Evolutionary conservation across 345 rosid genomes (phyloP).

Genomic region (Eucalyptus rudis): DNA sequence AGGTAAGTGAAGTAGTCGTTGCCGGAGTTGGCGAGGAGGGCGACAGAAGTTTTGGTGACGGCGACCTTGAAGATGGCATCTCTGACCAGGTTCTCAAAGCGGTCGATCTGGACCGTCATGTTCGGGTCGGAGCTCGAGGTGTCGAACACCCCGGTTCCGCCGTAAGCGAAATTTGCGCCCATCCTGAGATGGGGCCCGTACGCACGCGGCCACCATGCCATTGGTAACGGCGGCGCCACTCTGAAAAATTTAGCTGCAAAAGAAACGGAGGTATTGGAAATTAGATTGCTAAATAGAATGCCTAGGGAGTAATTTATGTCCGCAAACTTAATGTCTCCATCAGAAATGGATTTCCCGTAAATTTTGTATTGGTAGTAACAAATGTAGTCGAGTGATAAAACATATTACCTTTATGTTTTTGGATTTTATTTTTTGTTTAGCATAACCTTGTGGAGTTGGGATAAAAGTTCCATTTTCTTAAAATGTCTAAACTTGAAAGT

Average conservation of each 20-base stretch:
- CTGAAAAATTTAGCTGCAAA: not conserved
- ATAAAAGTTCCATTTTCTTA: not conserved
- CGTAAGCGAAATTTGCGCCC: constrained; percentile 26
- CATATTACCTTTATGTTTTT: not conserved
- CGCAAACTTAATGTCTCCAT: not conserved
- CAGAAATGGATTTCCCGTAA: not conserved
- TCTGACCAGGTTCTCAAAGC: not conserved
- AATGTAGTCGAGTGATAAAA: not conserved
- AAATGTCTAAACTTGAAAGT: not conserved
- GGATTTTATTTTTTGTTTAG: not conserved
- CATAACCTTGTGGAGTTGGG: not conserved
- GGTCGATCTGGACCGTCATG: constrained; percentile 15
- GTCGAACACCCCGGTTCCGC: constrained; percentile 21
- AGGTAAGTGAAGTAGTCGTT: constrained; percentile 7
- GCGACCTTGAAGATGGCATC: not conserved
- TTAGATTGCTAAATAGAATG: not conserved
- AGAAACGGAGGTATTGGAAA: not conserved
- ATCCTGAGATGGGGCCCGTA: not conserved
- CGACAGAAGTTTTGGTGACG: not conserved
- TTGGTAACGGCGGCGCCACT: not conserved
- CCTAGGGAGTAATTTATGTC: not conserved
- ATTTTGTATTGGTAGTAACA: not conserved
- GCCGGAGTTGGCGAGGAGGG: constrained; percentile 14
- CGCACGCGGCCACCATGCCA: not conserved
- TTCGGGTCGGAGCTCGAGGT: constrained; percentile 3